These are phyloP conservation scores for Immersiporthe knoxdaviesiana DNA, from an alignment of 2,329 filamentous ascomycete genomes.

Conservation along the genomic window DNA sequence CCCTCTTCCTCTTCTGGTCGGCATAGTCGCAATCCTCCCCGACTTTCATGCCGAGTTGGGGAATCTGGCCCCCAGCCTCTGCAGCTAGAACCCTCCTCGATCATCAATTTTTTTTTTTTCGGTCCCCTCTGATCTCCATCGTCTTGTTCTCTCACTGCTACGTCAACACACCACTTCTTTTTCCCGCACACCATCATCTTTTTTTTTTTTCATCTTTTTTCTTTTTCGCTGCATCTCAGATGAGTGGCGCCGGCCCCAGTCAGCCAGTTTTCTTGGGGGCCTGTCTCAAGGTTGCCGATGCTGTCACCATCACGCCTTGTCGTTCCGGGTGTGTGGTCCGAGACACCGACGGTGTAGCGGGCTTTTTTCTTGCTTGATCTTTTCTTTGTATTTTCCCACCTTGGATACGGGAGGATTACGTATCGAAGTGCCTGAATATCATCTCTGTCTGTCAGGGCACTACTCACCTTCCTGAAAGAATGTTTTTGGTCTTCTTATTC, in stretches of 20 bases:
- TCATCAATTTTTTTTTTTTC: not conserved
- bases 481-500: not conserved
- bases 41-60: not conserved
- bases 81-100: not conserved
- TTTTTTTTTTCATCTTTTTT: not conserved
- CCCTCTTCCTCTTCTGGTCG: constrained; percentile 1
- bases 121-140: not conserved
- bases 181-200: not conserved
- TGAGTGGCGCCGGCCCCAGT: constrained; percentile 18
- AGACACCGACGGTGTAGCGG: constrained; percentile 18
- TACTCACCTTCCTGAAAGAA: constrained; percentile 17
- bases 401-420: not conserved
- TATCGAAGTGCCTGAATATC: not conserved
- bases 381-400: not conserved
- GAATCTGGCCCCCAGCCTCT: not conserved
- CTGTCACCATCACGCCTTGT: constrained; percentile 8
- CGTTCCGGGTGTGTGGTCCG: constrained; percentile 8
- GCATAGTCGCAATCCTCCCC: not conserved
- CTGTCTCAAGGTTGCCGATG: constrained; percentile 4
- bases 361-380: not conserved
- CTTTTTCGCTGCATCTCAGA: constrained; percentile 16
- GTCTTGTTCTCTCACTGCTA: not conserved
- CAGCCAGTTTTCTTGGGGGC: not conserved
- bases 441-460: not conserved
- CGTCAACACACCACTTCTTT: not conserved